Percentiles rank a stretch among this genome's conserved stretches.
These are phyloP conservation scores for Dendrostoma leiphaemia DNA, from an alignment of 2,329 filamentous ascomycete genomes.

Conservation along the genomic window DNA sequence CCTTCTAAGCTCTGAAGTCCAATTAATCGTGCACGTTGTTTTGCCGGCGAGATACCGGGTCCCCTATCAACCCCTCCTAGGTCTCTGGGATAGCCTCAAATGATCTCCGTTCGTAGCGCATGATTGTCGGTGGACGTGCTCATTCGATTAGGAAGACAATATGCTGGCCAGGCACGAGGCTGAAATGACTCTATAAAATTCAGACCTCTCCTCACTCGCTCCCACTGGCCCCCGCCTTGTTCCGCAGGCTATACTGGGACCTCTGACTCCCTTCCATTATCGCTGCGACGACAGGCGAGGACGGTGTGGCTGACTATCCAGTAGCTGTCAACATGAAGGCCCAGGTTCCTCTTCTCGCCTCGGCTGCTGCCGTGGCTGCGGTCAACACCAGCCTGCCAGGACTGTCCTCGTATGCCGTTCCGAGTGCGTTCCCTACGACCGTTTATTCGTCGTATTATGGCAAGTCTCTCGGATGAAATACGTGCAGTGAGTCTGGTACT, in stretches of 20 bases:
- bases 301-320: background rate
- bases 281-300: background rate
- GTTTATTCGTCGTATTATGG: conserved; percentile 50
- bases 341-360: conserved; percentile 13
- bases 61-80: background rate
- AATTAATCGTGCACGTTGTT: conserved; percentile 17
- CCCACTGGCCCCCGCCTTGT: background rate
- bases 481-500: background rate
- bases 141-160: background rate
- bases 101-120: background rate
- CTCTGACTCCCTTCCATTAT: too few species aligned
- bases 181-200: background rate
- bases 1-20: conserved; percentile 1
- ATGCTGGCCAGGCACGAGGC: background rate
- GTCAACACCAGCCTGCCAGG: conserved; percentile 28
- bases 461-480: conserved; percentile 22
- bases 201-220: background rate
- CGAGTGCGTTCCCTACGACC: conserved; percentile 47
- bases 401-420: conserved; percentile 36
- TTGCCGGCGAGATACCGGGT: background rate
- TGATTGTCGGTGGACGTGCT: background rate
- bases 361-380: conserved; percentile 1
- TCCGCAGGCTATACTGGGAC: background rate
- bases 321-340: conserved; percentile 7
- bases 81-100: background rate